phyloP scores from a whole-genome alignment of 345 rosid species.

The Pugionium dolabratum region DNA sequence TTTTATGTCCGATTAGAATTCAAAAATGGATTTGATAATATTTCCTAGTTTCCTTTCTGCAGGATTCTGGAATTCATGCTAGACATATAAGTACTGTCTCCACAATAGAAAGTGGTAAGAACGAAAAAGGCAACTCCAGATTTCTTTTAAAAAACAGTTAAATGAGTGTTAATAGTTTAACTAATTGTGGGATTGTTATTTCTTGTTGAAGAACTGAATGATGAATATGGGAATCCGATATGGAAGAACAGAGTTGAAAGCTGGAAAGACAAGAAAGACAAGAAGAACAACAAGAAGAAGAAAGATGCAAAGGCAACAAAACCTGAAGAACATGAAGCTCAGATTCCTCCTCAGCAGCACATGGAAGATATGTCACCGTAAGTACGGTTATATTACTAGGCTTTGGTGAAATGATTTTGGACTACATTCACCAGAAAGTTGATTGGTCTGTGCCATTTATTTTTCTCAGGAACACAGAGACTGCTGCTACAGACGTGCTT shows the following conservation, averaged over 20 bases:
- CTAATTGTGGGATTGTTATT: conserved; percentile 15
- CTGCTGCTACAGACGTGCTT: conserved; percentile 57
- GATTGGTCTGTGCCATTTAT: not conserved
- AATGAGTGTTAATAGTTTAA: not conserved
- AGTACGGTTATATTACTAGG: conserved; percentile 23
- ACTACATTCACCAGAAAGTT: not conserved
- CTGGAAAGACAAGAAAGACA: conserved; percentile 93
- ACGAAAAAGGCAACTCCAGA: not conserved
- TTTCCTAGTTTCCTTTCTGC: conserved; percentile 26
- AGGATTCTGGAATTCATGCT: conserved; percentile 89
- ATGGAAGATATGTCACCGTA: conserved; percentile 75
- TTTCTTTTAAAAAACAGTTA: not conserved
- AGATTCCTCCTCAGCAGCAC: conserved; percentile 80
- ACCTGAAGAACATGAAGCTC: conserved; percentile 49
- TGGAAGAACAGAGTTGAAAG: conserved; percentile 99
- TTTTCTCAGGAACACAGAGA: conserved; percentile 59
- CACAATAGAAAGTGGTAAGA: conserved; percentile 86
- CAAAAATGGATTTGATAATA: not conserved
- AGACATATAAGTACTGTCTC: conserved; percentile 90
- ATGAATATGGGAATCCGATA: conserved; percentile 85
- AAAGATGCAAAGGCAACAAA: conserved; percentile 45
- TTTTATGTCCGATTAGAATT: conserved; percentile 2
- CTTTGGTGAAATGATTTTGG: not conserved
- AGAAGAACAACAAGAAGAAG: conserved; percentile 63
- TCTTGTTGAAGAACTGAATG: conserved; percentile 63